phyloP scores from a whole-genome alignment of 2,329 filamentous ascomycete species.

The Monosporascus ibericus region DNA sequence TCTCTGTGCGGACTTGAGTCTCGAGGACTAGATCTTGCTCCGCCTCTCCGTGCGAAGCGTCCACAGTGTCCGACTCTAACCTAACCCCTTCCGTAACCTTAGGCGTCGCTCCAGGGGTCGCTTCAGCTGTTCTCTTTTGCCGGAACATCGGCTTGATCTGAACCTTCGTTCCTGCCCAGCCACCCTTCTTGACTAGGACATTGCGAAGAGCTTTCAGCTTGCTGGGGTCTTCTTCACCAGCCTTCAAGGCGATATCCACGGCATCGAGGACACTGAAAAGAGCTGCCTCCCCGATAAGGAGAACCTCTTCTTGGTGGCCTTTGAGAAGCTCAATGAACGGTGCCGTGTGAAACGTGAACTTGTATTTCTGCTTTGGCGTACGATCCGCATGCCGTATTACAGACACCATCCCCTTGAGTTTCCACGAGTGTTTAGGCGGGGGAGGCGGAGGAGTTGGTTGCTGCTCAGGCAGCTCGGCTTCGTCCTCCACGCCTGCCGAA shows the following conservation, averaged over 20 bases:
- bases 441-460: conserved; percentile 56
- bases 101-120: conserved; percentile 20
- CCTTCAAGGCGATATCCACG: conserved; percentile 71
- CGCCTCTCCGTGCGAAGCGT: conserved; percentile 15
- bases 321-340: conserved; percentile 93
- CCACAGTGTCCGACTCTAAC: conserved; percentile 24
- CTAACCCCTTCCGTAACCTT: conserved; percentile 29
- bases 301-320: conserved; percentile 91
- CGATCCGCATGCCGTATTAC: conserved; percentile 95
- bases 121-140: conserved; percentile 68
- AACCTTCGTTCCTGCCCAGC: conserved; percentile 93
- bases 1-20: conserved; percentile 6
- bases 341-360: conserved; percentile 96
- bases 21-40: conserved; percentile 18
- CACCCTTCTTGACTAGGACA: conserved; percentile 85
- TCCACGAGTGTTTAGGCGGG: conserved; percentile 89
- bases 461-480: conserved; percentile 22
- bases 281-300: conserved; percentile 87
- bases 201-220: conserved; percentile 85
- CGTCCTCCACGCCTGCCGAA: conserved; percentile 25
- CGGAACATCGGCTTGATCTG: conserved; percentile 99
- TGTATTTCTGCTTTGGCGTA: conserved; percentile 98
- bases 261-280: conserved; percentile 84
- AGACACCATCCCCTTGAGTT: conserved; percentile 93
- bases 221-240: conserved; percentile 74